Evolutionary conservation across 208 protist genomes (phyloP), one percentile per base, ranked within the genome.

Genomic region (Acanthamoeba royreba): DNA sequence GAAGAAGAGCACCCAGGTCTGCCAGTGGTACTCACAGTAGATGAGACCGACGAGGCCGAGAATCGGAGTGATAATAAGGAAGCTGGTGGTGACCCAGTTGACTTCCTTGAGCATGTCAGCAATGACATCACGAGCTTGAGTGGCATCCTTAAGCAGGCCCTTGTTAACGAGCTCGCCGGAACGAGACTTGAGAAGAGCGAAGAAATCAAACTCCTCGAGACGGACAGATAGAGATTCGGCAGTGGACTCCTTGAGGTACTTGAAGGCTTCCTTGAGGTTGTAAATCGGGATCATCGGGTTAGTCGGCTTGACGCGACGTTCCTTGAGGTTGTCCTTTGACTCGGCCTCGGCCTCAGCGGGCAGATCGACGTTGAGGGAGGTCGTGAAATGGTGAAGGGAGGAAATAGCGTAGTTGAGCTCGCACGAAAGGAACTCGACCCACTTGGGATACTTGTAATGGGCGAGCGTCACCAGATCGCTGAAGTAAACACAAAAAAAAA

Each of bases 371-470:
- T 93, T 74, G 88, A 83, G 66, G 1, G 85, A 91, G 35, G 53
- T 91, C 40, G 49, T 91, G 46, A 93, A 93, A 31, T 93, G 88
- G 33, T 93, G 92, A 2, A 90, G 74, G n/a, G 92, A 91, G 45
- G 92, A 90, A 9, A 94, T 49, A 22, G 92, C 92, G 35, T 94
- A 94, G 92, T 94, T 94, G 46, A 94, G 53, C 45, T 94, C 92
- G 49, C 40, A 79, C 15, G 72, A 79, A 4, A 94, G 52, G 61
- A 94, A 90, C 81, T 94, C 92, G 40, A 94, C 77, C 92, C 92
- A 94, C 61, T 94, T 94, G 55, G 92, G 92, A 47, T 94, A 94
- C 43, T 94, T 94, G 55, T 89, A 96, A 55, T 22, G 86, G n/a
- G n/a, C 49, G 0, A 66, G 88, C 61, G 66, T 95, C 92, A 91